Percentiles rank a stretch among this genome's conserved stretches.
Conservation (phyloP, 441 rosid genomes). For the Biscutella auriculata region DNA sequence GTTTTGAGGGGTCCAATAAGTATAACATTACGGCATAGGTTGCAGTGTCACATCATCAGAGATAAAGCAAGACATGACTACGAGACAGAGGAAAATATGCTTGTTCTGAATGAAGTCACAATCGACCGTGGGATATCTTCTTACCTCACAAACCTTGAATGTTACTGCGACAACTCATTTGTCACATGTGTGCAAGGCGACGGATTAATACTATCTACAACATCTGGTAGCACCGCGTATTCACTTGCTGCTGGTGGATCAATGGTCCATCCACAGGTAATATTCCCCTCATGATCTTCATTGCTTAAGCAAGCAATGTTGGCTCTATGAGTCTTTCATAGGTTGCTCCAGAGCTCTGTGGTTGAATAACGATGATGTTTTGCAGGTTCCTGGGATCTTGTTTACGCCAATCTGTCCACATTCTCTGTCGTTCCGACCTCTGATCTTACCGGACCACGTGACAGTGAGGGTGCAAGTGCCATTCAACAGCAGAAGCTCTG, state of each 20-base stretch:
- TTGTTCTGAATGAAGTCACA: constrained; percentile 91
- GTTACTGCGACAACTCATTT: constrained; percentile 85
- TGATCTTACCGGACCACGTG: constrained; percentile 89
- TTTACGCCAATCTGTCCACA: constrained; percentile 98
- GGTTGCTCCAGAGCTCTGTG: not conserved
- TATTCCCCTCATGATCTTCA: not conserved
- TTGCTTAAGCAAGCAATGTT: not conserved
- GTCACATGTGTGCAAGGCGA: constrained; percentile 98
- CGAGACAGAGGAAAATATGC: constrained; percentile 64
- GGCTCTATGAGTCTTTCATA: not conserved
- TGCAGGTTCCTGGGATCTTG: constrained; percentile 94
- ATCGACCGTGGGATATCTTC: constrained; percentile 95
- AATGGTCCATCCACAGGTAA: constrained; percentile 99
- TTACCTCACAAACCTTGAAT: constrained; percentile 88
- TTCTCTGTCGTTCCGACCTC: constrained; percentile 91
- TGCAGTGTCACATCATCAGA: constrained; percentile 75
- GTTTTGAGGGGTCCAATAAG: constrained; percentile 78
- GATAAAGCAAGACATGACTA: constrained; percentile 66
- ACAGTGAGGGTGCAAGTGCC: constrained; percentile 63
- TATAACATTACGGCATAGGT: constrained; percentile 79
- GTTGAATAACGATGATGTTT: not conserved
- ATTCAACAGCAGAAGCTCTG: constrained; percentile 79
- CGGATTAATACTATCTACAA: constrained; percentile 91
- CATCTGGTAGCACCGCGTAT: constrained; percentile 98
- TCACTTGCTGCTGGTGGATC: constrained; percentile 99